Conservation (phyloP, 345 rosid genomes). For the Cardamine resedifolia region DNA sequence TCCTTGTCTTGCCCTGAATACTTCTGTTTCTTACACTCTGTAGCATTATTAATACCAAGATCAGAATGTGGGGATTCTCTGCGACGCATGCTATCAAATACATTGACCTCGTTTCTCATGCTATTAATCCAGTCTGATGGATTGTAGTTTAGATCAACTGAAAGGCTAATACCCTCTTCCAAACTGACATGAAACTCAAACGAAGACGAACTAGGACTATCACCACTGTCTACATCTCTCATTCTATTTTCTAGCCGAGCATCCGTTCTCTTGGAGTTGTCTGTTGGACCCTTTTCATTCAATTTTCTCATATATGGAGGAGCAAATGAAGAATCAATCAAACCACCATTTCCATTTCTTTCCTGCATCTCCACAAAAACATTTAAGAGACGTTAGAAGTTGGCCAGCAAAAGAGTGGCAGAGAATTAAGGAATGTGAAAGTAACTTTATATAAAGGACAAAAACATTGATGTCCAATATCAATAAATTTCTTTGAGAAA, state of each 20-base stretch:
- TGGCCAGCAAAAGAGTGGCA: constrained; percentile 15
- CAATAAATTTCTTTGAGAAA: constrained; percentile 7
- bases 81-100: constrained; percentile 42
- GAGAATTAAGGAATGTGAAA: background rate
- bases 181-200: constrained; percentile 71
- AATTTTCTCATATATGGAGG: constrained; percentile 34
- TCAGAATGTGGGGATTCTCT: constrained; percentile 46
- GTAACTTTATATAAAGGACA: constrained; percentile 14
- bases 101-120: constrained; percentile 54
- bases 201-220: constrained; percentile 47
- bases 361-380: constrained; percentile 42
- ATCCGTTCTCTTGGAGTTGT: constrained; percentile 31
- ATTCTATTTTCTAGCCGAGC: constrained; percentile 38
- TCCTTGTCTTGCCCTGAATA: constrained; percentile 41
- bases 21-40: constrained; percentile 49
- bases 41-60: constrained; percentile 42
- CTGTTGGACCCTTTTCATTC: constrained; percentile 34
- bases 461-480: background rate
- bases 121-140: constrained; percentile 72
- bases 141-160: constrained; percentile 64
- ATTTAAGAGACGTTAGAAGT: constrained; percentile 6
- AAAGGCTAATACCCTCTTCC: constrained; percentile 77
- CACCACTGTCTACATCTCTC: constrained; percentile 37
- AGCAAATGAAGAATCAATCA: constrained; percentile 33
- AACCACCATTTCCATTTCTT: constrained; percentile 35